Percentiles rank a stretch among this genome's conserved stretches.
Evolutionary conservation across 2,329 filamentous ascomycete genomes (phyloP).

Genomic region (Epichloe uncinata): DNA sequence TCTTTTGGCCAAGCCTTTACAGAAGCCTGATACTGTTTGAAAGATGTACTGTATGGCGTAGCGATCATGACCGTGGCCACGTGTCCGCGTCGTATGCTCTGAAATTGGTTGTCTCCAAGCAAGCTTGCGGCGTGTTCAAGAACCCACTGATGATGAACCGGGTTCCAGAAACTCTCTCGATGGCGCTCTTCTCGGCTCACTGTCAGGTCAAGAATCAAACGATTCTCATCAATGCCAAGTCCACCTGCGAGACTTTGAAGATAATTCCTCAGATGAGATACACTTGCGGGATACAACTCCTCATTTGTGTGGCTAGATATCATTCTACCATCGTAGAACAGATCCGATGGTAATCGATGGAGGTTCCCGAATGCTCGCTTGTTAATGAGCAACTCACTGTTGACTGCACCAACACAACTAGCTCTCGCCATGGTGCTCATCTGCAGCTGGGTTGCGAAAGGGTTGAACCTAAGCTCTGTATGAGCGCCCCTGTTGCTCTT

Average conservation of each 20-base stretch:
- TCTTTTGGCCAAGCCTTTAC: conserved; percentile 15
- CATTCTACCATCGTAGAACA: conserved; percentile 30
- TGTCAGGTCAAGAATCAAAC: conserved; percentile 21
- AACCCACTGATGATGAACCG: conserved; percentile 24
- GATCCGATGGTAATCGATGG: conserved; percentile 25
- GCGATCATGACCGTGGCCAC: conserved; percentile 29
- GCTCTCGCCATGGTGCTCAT: conserved; percentile 27
- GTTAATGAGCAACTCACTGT: conserved; percentile 22
- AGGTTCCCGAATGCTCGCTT: conserved; percentile 25
- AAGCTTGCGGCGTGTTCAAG: conserved; percentile 19
- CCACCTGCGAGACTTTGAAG: conserved; percentile 15
- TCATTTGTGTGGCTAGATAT: conserved; percentile 14
- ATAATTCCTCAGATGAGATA: conserved; percentile 16
- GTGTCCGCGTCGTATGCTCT: conserved; percentile 12
- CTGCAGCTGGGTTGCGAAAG: conserved; percentile 18
- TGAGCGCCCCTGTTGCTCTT: conserved; percentile 8
- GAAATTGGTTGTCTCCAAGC: background rate
- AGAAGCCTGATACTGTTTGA: conserved; percentile 20
- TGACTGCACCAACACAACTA: conserved; percentile 17
- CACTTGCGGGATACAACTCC: conserved; percentile 15
- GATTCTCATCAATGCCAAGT: conserved; percentile 18
- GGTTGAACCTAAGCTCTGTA: conserved; percentile 17
- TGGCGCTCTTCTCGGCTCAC: conserved; percentile 14
- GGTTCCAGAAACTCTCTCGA: conserved; percentile 28
- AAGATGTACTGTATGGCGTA: conserved; percentile 28